Conservation (phyloP, 2,329 filamentous ascomycete genomes). For the Aspergillus awamori region DNA sequence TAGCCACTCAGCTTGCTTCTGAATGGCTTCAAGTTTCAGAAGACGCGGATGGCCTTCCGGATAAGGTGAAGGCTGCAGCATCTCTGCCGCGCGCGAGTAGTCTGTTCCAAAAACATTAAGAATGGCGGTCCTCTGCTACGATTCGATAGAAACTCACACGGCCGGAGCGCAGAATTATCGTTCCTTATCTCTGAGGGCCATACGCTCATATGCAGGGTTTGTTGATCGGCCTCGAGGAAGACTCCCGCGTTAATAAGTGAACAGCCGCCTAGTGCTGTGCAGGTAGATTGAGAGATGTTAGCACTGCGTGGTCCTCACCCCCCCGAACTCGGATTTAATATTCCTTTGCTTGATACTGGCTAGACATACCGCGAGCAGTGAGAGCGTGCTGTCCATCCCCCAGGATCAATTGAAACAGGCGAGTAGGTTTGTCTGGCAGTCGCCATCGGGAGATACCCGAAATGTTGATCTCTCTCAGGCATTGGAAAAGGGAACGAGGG, state of each 20-base stretch:
- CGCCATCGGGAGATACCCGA: slow-evolving; percentile 16
- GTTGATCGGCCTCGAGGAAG: slow-evolving; percentile 61
- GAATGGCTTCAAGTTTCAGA: slow-evolving; percentile 15
- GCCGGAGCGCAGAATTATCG: slow-evolving; percentile 31
- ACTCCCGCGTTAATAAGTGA: slow-evolving; percentile 71
- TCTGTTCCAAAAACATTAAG: slow-evolving; percentile 8
- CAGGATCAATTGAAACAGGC: slow-evolving; percentile 65
- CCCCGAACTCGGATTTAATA: too few species aligned
- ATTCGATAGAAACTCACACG: slow-evolving; percentile 14
- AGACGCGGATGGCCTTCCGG: slow-evolving; percentile 10
- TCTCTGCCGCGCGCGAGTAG: slow-evolving; percentile 19
- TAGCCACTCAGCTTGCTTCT: slow-evolving; percentile 5
- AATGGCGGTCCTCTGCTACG: too few species aligned
- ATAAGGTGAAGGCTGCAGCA: slow-evolving; percentile 21
- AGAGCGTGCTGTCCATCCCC: slow-evolving; percentile 67
- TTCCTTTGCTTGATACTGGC: not conserved
- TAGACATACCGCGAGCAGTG: slow-evolving; percentile 58
- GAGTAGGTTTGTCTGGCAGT: slow-evolving; percentile 55
- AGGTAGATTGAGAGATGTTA: too few species aligned
- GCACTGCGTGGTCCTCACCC: too few species aligned
- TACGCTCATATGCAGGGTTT: slow-evolving; percentile 55
- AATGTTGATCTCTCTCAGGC: slow-evolving; percentile 15
- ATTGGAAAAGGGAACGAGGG: slow-evolving; percentile 14
- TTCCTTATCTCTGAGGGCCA: slow-evolving; percentile 54
- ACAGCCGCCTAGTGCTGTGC: slow-evolving; percentile 59